These are phyloP conservation scores for Actinomucor elegans DNA, from an alignment of 371 early-diverging fungal genomes.

Conservation along the genomic window DNA sequence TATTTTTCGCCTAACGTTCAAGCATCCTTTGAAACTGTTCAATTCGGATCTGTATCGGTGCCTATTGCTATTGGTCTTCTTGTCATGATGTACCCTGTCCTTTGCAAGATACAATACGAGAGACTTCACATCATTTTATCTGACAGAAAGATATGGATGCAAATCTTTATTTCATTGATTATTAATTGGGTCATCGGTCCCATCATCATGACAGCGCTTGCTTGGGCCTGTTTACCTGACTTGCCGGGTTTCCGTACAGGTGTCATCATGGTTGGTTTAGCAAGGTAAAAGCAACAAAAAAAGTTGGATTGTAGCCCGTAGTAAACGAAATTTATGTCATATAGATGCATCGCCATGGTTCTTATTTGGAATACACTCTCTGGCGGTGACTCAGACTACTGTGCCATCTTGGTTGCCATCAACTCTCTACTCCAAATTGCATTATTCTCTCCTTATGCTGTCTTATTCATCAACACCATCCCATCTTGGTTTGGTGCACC, in stretches of 20 bases:
- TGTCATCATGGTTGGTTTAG: constrained; percentile 75
- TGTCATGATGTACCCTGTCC: constrained; percentile 76
- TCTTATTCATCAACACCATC: constrained; percentile 59
- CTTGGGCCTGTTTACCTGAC: constrained; percentile 74
- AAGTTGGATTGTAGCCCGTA: too few species aligned
- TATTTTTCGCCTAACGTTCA: constrained; percentile 62
- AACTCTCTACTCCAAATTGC: constrained; percentile 72
- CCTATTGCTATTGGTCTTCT: constrained; percentile 69
- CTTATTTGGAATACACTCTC: constrained; percentile 76
- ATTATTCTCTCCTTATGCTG: constrained; percentile 63
- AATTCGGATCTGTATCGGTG: constrained; percentile 70
- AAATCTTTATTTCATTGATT: constrained; percentile 55
- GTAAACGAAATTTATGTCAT: too few species aligned
- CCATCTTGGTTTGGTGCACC: constrained; percentile 46
- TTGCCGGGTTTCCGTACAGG: constrained; percentile 69
- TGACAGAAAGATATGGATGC: constrained; percentile 38
- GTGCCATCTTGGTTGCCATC: constrained; percentile 70
- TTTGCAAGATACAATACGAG: constrained; percentile 70
- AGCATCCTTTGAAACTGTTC: constrained; percentile 49
- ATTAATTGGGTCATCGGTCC: constrained; percentile 76
- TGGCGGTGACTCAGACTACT: constrained; percentile 64
- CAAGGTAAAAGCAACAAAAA: constrained; percentile 33
- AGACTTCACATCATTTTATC: constrained; percentile 39
- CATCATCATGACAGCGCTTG: constrained; percentile 68
- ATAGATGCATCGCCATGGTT: constrained; percentile 81